Percentiles rank a stretch among this genome's conserved stretches.
Evolutionary conservation across 164 flowering plant species (phyloP).

Genomic region (Berberis thunbergii): DNA sequence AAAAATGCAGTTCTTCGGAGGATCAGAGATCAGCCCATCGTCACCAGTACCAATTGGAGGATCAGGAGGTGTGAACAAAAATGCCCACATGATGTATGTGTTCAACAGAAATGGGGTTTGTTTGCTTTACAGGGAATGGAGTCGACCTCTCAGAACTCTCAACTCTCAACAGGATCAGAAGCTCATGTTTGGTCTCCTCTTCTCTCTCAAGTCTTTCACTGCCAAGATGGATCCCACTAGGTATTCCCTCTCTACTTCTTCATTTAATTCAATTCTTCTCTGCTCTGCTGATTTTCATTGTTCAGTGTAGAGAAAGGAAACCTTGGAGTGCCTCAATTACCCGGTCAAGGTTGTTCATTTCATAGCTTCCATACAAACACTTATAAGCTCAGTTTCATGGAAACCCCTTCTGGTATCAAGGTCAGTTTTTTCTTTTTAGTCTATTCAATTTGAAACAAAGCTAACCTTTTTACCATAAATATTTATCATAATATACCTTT

Average conservation of each 20-base stretch:
- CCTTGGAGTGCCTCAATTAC: conserved; percentile 87
- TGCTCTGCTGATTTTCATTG: too few species aligned
- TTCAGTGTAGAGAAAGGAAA: conserved; percentile 77
- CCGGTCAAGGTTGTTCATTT: conserved; percentile 38
- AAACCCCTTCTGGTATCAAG: conserved; percentile 95
- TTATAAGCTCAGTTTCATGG: conserved; percentile 23
- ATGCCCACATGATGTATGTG: conserved; percentile 73
- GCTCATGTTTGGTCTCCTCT: conserved; percentile 96
- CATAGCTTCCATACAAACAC: too few species aligned
- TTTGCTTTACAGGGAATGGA: conserved; percentile 84
- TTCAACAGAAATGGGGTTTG: conserved; percentile 89
- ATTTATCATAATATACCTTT: too few species aligned
- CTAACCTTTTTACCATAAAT: not conserved
- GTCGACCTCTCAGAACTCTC: conserved; percentile 76
- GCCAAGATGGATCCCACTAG: conserved; percentile 89
- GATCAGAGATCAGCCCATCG: too few species aligned
- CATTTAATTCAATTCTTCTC: too few species aligned
- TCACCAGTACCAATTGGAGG: too few species aligned
- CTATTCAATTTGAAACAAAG: not conserved
- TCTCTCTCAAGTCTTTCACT: conserved; percentile 88
- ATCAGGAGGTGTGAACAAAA: conserved; percentile 20
- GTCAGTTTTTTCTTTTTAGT: conserved; percentile 20
- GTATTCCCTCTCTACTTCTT: too few species aligned
- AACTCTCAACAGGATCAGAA: conserved; percentile 78
- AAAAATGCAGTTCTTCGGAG: too few species aligned